A percentile compares a stretch with the other conserved stretches of the same genome.
phyloP scores from a whole-genome alignment of 225 moss, liverwort and hornwort genomes.

The Sphagnum tenellum region DNA sequence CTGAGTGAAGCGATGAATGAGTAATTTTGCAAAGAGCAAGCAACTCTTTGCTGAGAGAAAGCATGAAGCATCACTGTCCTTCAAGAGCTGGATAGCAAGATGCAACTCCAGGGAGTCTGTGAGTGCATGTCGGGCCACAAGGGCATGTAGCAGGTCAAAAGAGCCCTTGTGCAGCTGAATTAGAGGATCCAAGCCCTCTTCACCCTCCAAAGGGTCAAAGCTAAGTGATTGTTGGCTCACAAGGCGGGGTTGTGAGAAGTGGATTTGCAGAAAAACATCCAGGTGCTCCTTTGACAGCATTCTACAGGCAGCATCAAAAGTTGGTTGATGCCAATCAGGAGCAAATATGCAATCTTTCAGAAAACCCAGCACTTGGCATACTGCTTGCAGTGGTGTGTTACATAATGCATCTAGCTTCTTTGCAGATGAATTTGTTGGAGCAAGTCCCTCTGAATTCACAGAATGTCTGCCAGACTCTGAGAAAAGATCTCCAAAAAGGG shows the following conservation, averaged over 20 bases:
- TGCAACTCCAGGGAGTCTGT: constrained; percentile 81
- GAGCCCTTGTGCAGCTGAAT: constrained; percentile 82
- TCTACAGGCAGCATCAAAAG: constrained; percentile 77
- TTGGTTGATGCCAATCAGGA: constrained; percentile 83
- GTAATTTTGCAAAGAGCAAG: constrained; percentile 72
- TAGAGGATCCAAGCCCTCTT: constrained; percentile 71
- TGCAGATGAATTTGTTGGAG: constrained; percentile 65
- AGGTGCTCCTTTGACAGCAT: constrained; percentile 78
- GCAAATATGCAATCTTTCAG: constrained; percentile 75
- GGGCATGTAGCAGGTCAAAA: constrained; percentile 77
- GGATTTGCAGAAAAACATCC: constrained; percentile 89
- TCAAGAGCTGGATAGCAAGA: constrained; percentile 77
- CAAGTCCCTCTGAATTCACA: constrained; percentile 81
- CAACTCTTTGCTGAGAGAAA: constrained; percentile 69
- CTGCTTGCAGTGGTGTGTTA: constrained; percentile 91
- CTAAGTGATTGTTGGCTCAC: constrained; percentile 44
- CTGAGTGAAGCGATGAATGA: constrained; percentile 69
- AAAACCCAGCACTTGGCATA: constrained; percentile 74
- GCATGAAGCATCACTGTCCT: constrained; percentile 63
- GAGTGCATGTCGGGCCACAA: constrained; percentile 68
- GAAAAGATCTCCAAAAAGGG: constrained; percentile 98
- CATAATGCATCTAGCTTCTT: constrained; percentile 93
- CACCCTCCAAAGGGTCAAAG: constrained; percentile 56
- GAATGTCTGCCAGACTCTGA: constrained; percentile 98
- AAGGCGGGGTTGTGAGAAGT: constrained; percentile 68